Base-by-base conservation (phyloP, 345 rosid species). In the Clausena lansium region DNA sequence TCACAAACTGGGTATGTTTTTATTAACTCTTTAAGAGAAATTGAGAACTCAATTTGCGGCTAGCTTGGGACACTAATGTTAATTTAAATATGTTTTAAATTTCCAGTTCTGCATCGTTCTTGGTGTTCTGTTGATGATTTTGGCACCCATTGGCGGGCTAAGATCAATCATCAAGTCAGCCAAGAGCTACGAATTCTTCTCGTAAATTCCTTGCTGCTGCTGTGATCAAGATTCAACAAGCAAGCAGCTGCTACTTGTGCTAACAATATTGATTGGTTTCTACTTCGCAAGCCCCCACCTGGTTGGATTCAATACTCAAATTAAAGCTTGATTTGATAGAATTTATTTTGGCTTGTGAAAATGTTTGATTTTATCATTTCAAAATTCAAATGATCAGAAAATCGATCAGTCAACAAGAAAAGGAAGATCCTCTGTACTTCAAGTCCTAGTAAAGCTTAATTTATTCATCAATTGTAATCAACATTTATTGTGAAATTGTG, bases 121-220 rank as follows among this genome's bases (percentile, higher is more conserved):
- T 5, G 94, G 98, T 2, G 28, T 84, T 28, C 7, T 83, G 71
- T 68, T 90, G 84, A 87, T 87, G 74, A 36, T 93, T 30, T 55
- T 89, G 62, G 79, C 93, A 70, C 96, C 98, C 45, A 91, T 91
- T 68, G 98, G 96, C 57, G 96, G 88, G 11, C 83, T 90, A 17
- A 84, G 98, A 77, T 75, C 78, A 19, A 85, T 93, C 81, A 89
- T 93, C 73, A 0, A 89, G 39, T 66, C 89, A 7, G 84, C 96
- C 69, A 88, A 83, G 54, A 55, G 24, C 50, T 91, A 90, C 79
- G 7, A 79, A 62, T 89, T 91, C 84, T 91, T 93, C 84, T 88
- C 94, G 20, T 89, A 78, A 85, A 62, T 54, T 11, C 25, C 76
- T 15, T 24, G 24, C 30, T 22, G 38, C 33, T 69, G 15, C 22